Base-by-base conservation (phyloP, 2,329 filamentous ascomycete species). In the Cladosporium halotolerans region DNA sequence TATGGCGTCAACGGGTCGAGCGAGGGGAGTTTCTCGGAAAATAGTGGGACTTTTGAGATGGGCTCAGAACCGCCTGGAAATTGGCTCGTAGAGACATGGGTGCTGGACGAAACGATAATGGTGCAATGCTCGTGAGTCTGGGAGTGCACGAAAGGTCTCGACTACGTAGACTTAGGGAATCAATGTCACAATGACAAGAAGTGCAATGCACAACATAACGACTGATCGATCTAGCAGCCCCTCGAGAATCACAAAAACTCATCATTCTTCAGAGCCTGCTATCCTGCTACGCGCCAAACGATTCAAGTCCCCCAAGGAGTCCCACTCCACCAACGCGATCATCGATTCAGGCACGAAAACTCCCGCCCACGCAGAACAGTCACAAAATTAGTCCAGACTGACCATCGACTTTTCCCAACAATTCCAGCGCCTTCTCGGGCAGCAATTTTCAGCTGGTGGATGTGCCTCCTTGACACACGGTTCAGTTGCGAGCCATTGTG, bases 1-100 rank as follows among this genome's bases (percentile, higher is more conserved):
- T 51, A 51, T 51, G 48, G 48, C 48, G 48, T 51, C 48, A 51
- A 43, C 39, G 33, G 38, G 39, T 50, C 38, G 16, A 50, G 34
- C 34, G 34, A 39, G 36, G 36, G 36, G 36, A 39, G 13, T 44
- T 51, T 31, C 44, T 43, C 40, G 40, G 42, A 51, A 18, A 10
- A 23, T 36, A 19, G 40, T 44, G 48, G 40, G 32, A 51, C 48
- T 39, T 39, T 13, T 14, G n/a, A 14, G 36, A 39, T n/a, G 36
- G 36, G 36, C 36, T 39, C 36, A 39, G n/a, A 39, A n/a, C 16
- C 16, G 13, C 36, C 36, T 14, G 36, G 36, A 39, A 39, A 39
- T 39, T 14, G n/a, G n/a, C 11, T 8, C 36, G 8, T 39, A 14
- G 23, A 28, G 23, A 28, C 23, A 28, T 28, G 23, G 23, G 23